These are phyloP conservation scores for Phytophthora citrophthora DNA, from an alignment of 352 stramenopile species.

Conservation along the genomic window DNA sequence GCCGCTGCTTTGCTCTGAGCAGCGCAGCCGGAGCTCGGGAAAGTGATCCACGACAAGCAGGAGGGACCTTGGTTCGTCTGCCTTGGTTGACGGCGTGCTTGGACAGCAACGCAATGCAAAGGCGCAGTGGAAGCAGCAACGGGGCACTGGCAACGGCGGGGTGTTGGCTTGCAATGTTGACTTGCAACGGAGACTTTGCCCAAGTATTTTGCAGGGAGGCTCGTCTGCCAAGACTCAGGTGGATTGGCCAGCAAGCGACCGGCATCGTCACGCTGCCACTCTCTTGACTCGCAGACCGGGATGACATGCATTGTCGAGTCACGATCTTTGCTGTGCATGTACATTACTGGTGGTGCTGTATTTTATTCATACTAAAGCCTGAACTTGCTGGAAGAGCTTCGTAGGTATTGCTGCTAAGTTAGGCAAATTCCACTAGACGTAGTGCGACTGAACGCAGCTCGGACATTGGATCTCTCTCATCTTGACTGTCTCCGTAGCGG, in stretches of 20 bases:
- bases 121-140: not conserved
- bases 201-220: not conserved
- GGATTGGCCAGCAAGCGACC: constrained; percentile 27
- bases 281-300: constrained; percentile 14
- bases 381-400: no score
- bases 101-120: no score
- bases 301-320: constrained; percentile 18
- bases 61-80: constrained; percentile 37
- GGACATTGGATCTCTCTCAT: constrained; percentile 23
- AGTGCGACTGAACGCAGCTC: not conserved
- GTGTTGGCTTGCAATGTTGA: not conserved
- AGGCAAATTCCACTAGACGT: not conserved
- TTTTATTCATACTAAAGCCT: no score
- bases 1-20: constrained; percentile 17
- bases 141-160: not conserved
- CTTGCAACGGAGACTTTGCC: constrained; percentile 5
- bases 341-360: no score
- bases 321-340: not conserved
- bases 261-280: constrained; percentile 6
- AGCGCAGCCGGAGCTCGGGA: constrained; percentile 34
- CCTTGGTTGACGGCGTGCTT: constrained; percentile 8
- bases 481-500: constrained; percentile 14
- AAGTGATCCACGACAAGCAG: constrained; percentile 23
- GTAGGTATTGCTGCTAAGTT: not conserved
- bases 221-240: constrained; percentile 29